Evolutionary conservation across 805 yeast species (phyloP).

Genomic region (Zygosaccharomyces bailii): DNA sequence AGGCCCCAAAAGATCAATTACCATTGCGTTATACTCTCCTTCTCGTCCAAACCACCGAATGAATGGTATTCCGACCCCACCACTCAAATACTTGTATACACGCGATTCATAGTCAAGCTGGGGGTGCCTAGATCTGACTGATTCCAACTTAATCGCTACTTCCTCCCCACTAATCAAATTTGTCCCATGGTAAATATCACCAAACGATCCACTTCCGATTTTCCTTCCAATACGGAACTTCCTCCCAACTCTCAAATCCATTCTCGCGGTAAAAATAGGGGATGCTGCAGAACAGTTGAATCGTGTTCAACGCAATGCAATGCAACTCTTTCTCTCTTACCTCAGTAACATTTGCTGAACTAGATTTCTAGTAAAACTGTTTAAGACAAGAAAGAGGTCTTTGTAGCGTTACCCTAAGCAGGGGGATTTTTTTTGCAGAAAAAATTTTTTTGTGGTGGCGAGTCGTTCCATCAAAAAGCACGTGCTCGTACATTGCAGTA

Average conservation of each 20-base stretch:
- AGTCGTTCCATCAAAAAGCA: no score
- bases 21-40: conserved; percentile 95
- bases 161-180: conserved; percentile 95
- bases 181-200: conserved; percentile 91
- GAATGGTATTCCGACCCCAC: conserved; percentile 96
- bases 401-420: conserved; percentile 1
- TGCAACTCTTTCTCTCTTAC: neutral
- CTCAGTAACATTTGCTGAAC: neutral
- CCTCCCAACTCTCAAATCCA: conserved; percentile 88
- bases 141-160: conserved; percentile 93
- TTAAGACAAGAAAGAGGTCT: neutral
- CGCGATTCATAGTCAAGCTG: conserved; percentile 96
- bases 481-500: neutral
- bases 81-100: conserved; percentile 89
- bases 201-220: conserved; percentile 96
- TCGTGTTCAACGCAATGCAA: conserved; percentile 1
- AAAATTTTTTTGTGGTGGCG: neutral
- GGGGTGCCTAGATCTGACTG: conserved; percentile 88
- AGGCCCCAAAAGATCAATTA: conserved; percentile 92
- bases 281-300: neutral
- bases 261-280: conserved; percentile 15
- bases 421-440: neutral
- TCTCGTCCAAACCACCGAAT: conserved; percentile 97
- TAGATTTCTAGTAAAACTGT: neutral
- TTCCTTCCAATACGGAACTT: conserved; percentile 91